A percentile compares a stretch with the other conserved stretches of the same genome.
Evolutionary conservation across 352 stramenopile genomes (phyloP).

Genomic region (Hyaloperonospora arabidopsidis): DNA sequence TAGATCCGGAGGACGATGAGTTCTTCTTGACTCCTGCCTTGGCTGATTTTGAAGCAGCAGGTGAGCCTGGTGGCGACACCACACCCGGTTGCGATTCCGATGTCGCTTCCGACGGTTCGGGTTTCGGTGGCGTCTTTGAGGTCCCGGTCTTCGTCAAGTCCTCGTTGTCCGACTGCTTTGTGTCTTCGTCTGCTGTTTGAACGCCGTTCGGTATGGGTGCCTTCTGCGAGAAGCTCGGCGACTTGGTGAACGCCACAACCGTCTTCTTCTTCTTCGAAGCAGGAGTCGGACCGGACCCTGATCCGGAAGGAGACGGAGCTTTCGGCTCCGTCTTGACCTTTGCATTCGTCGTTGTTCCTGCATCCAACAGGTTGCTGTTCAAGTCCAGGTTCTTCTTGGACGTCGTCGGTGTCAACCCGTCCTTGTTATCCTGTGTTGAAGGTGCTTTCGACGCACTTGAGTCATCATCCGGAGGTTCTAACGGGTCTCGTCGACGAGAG

Average conservation of each 20-base stretch:
- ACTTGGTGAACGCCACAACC: neutral
- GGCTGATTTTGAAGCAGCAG: constrained; percentile 3
- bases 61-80: constrained; percentile 1
- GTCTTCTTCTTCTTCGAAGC: constrained; percentile 26
- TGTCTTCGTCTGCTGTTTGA: too few relatives aligned
- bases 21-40: constrained; percentile 8
- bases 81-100: constrained; percentile 10
- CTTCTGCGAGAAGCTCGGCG: too few relatives aligned
- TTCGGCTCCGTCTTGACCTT: constrained; percentile 1
- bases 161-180: neutral
- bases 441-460: too few relatives aligned
- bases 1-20: neutral
- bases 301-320: neutral
- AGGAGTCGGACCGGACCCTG: constrained; percentile 8
- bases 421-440: too few relatives aligned
- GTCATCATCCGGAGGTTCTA: too few relatives aligned
- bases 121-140: constrained; percentile 1
- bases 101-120: constrained; percentile 2
- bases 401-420: too few relatives aligned
- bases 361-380: too few relatives aligned
- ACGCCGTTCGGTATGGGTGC: too few relatives aligned
- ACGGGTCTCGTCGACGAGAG: too few relatives aligned
- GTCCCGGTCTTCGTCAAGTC: constrained; percentile 9
- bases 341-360: neutral
- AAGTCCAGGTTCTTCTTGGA: too few relatives aligned